Evolutionary conservation across 805 yeast species (phyloP).

Genomic region (Myxozyma vanderwaltii): DNA sequence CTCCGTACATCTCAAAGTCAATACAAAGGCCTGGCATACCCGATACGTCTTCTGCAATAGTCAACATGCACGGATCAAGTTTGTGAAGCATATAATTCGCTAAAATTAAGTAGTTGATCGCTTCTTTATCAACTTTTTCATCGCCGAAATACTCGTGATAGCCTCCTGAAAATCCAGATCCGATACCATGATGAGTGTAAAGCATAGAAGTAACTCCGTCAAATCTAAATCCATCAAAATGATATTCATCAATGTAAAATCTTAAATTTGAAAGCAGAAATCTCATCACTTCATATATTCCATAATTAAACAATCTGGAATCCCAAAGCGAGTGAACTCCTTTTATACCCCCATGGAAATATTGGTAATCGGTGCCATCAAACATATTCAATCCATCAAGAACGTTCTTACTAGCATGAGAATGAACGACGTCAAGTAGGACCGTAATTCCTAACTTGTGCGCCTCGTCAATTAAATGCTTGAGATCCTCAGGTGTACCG

Average conservation of each 20-base stretch:
- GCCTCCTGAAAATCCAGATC: slow-evolving; percentile 85
- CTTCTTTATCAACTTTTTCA: slow-evolving; percentile 77
- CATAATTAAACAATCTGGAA: slow-evolving; percentile 90
- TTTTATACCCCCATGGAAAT: slow-evolving; percentile 87
- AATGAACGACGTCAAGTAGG: slow-evolving; percentile 88
- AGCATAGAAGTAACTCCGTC: slow-evolving; percentile 97
- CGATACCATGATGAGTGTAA: slow-evolving; percentile 88
- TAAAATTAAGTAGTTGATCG: slow-evolving; percentile 80
- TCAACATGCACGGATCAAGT: slow-evolving; percentile 57
- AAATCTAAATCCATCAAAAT: slow-evolving; percentile 93
- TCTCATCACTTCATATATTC: slow-evolving; percentile 85
- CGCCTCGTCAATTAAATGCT: slow-evolving; percentile 87
- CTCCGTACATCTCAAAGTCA: slow-evolving; percentile 74
- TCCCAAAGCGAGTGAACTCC: slow-evolving; percentile 95
- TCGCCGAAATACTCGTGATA: slow-evolving; percentile 86
- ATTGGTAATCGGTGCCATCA: slow-evolving; percentile 94
- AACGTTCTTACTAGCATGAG: slow-evolving; percentile 93
- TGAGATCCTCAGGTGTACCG: slow-evolving; percentile 94
- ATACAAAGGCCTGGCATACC: slow-evolving; percentile 96
- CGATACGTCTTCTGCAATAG: slow-evolving; percentile 95
- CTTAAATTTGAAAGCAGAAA: slow-evolving; percentile 83
- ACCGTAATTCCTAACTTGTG: slow-evolving; percentile 86
- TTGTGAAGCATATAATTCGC: slow-evolving; percentile 78
- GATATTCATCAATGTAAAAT: slow-evolving; percentile 76
- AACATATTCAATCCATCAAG: slow-evolving; percentile 90